Conservation (phyloP, 305 asterid genomes). For the Solanum chacoense region DNA sequence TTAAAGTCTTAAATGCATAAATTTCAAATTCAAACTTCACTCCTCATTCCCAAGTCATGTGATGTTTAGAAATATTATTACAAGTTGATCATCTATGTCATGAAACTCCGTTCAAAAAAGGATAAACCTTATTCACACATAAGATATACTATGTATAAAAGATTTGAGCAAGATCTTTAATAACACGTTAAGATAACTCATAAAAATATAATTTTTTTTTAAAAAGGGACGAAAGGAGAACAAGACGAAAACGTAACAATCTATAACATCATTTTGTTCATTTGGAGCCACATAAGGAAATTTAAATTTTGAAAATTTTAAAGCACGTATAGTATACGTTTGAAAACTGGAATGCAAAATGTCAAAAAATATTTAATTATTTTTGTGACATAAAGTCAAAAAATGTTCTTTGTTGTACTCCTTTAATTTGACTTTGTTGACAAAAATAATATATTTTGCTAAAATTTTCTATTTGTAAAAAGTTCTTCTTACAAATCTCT, state of each 20-base stretch:
- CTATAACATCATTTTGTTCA: neutral
- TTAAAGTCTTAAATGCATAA: neutral
- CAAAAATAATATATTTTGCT: neutral
- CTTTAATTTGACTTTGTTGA: neutral
- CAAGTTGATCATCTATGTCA: neutral
- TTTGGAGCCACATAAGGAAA: neutral
- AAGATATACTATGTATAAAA: neutral
- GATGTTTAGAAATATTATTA: neutral
- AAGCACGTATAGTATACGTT: neutral
- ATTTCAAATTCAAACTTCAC: neutral
- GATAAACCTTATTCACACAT: neutral
- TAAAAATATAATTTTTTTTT: fast-evolving
- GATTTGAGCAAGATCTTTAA: fast-evolving
- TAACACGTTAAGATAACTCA: neutral
- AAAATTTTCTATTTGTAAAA: neutral
- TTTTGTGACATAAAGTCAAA: neutral
- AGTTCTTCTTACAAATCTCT: neutral
- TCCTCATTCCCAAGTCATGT: neutral
- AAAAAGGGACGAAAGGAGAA: neutral
- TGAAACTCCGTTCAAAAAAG: neutral
- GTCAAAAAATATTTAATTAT: neutral
- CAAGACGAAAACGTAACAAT: neutral
- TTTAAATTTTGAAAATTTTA: neutral
- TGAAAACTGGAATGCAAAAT: neutral
- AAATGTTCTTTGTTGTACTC: neutral